Conservation (phyloP, 352 stramenopile species). For the Globisporangium orthogonon region DNA sequence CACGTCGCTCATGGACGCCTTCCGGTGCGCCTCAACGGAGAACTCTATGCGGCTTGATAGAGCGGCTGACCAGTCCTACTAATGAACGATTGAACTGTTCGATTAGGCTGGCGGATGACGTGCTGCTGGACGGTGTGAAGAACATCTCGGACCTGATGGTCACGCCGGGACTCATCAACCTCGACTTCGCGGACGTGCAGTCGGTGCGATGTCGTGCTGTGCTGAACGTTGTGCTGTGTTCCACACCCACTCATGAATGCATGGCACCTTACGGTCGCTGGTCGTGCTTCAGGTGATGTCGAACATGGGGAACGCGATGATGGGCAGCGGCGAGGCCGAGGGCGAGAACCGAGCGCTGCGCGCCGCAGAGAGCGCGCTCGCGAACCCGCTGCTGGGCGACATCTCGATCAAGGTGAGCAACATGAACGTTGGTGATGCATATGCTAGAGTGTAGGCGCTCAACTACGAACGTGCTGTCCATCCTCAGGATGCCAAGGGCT, state of each 20-base stretch:
- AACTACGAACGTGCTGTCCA: neutral
- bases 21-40: constrained; percentile 32
- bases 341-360: constrained; percentile 84
- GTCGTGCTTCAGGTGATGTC: constrained; percentile 56
- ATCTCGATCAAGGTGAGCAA: constrained; percentile 76
- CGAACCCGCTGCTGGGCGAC: constrained; percentile 85
- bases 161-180: constrained; percentile 84
- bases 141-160: constrained; percentile 89
- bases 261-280: too few relatives aligned
- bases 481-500: constrained; percentile 78
- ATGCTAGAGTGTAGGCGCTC: neutral
- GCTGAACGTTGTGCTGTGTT: neutral
- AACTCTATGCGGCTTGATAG: too few relatives aligned
- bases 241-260: neutral
- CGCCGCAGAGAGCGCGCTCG: constrained; percentile 80
- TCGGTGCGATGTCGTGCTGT: constrained; percentile 30
- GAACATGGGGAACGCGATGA: constrained; percentile 87
- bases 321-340: constrained; percentile 88
- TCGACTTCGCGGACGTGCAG: constrained; percentile 85
- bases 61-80: too few relatives aligned
- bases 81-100: neutral
- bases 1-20: constrained; percentile 86
- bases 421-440: neutral
- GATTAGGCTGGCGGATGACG: constrained; percentile 74
- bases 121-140: constrained; percentile 82